Percentiles rank a stretch among this genome's conserved stretches.
Conservation (phyloP, 257 asterid genomes). For the Capsicum baccatum region DNA sequence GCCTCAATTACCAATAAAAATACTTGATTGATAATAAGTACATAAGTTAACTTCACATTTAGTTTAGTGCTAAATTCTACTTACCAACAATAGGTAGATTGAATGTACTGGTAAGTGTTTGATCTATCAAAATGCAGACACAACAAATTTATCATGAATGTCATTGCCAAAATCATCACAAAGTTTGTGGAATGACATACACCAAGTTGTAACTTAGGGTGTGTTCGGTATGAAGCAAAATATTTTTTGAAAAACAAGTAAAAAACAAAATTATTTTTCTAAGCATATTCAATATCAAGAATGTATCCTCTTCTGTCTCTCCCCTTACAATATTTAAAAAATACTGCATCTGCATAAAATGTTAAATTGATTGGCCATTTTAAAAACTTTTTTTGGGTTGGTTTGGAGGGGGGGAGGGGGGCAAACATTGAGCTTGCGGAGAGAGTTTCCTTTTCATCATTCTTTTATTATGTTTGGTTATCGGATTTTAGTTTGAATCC, state of each 20-base stretch:
- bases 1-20: no score
- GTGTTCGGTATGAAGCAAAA: no score
- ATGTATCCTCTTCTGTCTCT: constrained; percentile 11
- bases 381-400: background rate
- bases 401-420: no score
- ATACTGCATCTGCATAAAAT: background rate
- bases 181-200: background rate
- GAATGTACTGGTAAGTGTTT: background rate
- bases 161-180: background rate
- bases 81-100: constrained; percentile 13
- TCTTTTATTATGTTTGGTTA: background rate
- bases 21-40: no score
- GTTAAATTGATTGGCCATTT: background rate
- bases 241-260: no score
- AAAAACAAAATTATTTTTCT: no score
- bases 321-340: background rate
- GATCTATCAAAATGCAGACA: background rate
- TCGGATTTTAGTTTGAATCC: background rate
- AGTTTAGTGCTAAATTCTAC: background rate
- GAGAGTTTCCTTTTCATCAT: background rate
- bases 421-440: background rate
- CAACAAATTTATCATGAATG: background rate
- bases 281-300: constrained; percentile 1
- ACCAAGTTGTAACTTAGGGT: background rate
- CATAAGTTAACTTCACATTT: no score